These are phyloP conservation scores for Rhodotorula paludigena DNA, from an alignment of 768 basidiomycete species.

Conservation along the genomic window DNA sequence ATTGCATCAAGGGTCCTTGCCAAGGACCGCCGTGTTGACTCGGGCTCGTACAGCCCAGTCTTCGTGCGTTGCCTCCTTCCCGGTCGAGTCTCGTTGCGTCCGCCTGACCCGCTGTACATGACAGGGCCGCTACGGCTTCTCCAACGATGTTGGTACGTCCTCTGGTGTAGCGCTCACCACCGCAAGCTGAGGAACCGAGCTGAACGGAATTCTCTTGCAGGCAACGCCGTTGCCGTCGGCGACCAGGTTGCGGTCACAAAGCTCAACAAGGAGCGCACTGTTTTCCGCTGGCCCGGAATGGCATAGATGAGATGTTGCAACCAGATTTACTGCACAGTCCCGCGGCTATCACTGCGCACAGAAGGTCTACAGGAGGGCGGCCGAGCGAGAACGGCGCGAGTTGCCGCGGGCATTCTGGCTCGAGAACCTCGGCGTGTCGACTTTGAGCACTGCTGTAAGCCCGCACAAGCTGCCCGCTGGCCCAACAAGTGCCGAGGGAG, in stretches of 20 bases:
- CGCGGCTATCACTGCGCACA: too few species aligned
- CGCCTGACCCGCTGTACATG: not conserved
- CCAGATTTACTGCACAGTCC: too few species aligned
- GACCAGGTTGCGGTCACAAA: not conserved
- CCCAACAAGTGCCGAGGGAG: not conserved
- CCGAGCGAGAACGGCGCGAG: too few species aligned
- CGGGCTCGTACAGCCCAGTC: constrained; percentile 1
- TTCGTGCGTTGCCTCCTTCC: not conserved
- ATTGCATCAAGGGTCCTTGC: not conserved
- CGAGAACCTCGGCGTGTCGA: too few species aligned
- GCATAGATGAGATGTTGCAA: too few species aligned
- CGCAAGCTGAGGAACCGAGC: fast-evolving
- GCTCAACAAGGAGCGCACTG: not conserved
- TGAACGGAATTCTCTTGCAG: not conserved
- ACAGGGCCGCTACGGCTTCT: constrained; percentile 21
- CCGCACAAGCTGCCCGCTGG: too few species aligned
- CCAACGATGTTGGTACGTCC: constrained; percentile 1
- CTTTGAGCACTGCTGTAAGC: too few species aligned
- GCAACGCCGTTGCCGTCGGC: not conserved
- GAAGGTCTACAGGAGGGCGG: too few species aligned
- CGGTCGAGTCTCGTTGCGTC: fast-evolving
- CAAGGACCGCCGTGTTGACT: constrained; percentile 11
- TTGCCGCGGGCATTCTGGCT: too few species aligned
- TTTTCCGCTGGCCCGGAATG: constrained; percentile 1
- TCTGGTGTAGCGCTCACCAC: not conserved